Conservation (phyloP, 768 basidiomycete species). For the Tylopilus balloui region DNA sequence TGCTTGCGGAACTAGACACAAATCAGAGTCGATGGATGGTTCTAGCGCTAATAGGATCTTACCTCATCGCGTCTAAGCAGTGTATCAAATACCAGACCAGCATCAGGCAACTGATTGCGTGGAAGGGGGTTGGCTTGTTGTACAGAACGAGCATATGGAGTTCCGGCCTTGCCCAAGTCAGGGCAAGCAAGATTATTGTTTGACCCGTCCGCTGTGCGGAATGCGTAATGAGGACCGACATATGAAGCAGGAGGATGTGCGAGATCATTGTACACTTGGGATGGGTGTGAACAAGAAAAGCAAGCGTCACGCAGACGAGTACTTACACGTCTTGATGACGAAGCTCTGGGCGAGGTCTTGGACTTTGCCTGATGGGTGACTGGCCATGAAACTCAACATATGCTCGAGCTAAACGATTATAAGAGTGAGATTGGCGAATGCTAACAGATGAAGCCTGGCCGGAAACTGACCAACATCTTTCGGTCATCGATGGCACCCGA, state of each 20-base stretch:
- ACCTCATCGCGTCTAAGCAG: conserved; percentile 71
- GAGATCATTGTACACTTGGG: conserved; percentile 75
- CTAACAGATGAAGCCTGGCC: neutral
- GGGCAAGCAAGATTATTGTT: conserved; percentile 69
- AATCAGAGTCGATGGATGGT: neutral
- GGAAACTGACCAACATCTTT: conserved; percentile 60
- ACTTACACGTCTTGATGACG: conserved; percentile 54
- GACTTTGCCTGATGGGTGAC: conserved; percentile 45
- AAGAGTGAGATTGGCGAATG: neutral
- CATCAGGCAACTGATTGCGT: conserved; percentile 65
- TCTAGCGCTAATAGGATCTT: conserved; percentile 5
- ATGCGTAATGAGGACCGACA: conserved; percentile 58
- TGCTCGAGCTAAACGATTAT: conserved; percentile 57
- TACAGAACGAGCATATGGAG: conserved; percentile 80
- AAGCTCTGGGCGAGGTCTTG: conserved; percentile 38
- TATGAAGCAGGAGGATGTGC: conserved; percentile 72
- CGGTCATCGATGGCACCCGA: conserved; percentile 68
- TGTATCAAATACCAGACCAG: conserved; percentile 77
- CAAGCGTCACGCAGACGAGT: neutral
- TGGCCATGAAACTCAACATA: conserved; percentile 57
- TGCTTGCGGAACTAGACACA: conserved; percentile 62
- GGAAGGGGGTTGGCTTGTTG: conserved; percentile 65
- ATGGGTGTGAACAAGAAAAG: neutral
- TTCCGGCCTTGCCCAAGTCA: conserved; percentile 71
- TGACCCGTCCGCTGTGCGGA: conserved; percentile 73